Evolutionary conservation across 495 filamentous ascomycete species (phyloP).

Genomic region (Ramalina intermedia): DNA sequence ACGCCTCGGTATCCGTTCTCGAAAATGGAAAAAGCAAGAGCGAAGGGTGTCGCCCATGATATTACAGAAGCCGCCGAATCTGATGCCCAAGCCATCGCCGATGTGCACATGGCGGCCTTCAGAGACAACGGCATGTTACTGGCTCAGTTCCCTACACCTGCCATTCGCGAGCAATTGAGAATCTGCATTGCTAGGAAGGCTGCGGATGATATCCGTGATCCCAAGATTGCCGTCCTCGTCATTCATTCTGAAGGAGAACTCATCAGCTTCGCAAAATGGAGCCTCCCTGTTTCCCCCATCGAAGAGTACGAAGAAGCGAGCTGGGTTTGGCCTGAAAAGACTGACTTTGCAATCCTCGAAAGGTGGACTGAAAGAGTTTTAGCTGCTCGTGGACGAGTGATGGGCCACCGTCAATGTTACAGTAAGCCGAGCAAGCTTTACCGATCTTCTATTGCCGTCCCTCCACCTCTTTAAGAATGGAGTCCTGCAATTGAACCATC

Average conservation of each 20-base stretch:
- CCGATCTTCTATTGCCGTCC: no score
- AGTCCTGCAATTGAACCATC: no score
- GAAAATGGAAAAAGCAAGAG: neutral
- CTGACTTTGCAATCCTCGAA: conserved; percentile 19
- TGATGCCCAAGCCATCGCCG: conserved; percentile 27
- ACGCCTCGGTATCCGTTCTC: neutral
- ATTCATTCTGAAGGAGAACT: conserved; percentile 19
- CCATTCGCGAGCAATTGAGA: conserved; percentile 14
- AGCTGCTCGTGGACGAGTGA: conserved; percentile 16
- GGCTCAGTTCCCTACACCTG: conserved; percentile 27
- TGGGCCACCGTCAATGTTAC: neutral
- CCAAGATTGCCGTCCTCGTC: conserved; percentile 20
- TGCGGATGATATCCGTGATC: conserved; percentile 14
- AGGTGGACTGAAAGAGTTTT: conserved; percentile 20
- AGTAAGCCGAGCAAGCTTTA: neutral
- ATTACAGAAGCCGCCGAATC: neutral
- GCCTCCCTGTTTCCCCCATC: conserved; percentile 13
- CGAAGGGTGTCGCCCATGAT: neutral
- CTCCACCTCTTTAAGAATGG: no score
- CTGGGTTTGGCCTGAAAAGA: conserved; percentile 22
- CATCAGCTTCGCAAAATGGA: conserved; percentile 28
- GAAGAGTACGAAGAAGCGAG: conserved; percentile 3
- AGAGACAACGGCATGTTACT: conserved; percentile 25
- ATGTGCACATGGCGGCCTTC: conserved; percentile 30
- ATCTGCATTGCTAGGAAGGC: conserved; percentile 17